Percentiles rank a stretch among this genome's conserved stretches.
Evolutionary conservation across 2,329 filamentous ascomycete species (phyloP).

Genomic region (Triangularia setosa): DNA sequence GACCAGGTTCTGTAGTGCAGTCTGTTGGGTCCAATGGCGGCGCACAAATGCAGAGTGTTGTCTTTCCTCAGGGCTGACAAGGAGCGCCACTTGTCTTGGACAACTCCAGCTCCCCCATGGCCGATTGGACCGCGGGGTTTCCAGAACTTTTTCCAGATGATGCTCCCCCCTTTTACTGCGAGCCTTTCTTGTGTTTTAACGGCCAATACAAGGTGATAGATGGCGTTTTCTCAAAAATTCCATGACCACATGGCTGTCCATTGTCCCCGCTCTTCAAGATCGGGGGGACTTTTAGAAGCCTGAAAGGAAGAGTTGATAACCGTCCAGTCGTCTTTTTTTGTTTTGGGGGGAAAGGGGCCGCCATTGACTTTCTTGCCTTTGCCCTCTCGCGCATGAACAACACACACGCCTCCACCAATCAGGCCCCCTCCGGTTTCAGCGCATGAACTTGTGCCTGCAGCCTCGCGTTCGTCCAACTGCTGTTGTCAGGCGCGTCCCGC

Average conservation of each 20-base stretch:
- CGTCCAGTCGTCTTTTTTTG: not conserved
- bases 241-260: constrained; percentile 4
- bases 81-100: constrained; percentile 16
- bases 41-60: not conserved
- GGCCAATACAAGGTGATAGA: constrained; percentile 3
- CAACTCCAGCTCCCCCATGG: constrained; percentile 6
- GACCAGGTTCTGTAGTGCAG: not conserved
- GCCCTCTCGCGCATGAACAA: constrained; percentile 16
- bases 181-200: not conserved
- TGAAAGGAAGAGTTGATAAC: not conserved
- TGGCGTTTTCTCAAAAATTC: not conserved
- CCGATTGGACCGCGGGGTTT: constrained; percentile 14
- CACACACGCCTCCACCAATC: constrained; percentile 11
- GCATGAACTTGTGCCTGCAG: constrained; percentile 16
- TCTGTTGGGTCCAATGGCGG: not conserved
- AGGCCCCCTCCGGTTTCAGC: constrained; percentile 2
- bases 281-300: not conserved
- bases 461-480: constrained; percentile 10
- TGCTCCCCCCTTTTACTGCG: not conserved
- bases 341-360: no score
- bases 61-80: constrained; percentile 17
- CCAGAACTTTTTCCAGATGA: not conserved
- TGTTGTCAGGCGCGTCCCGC: constrained; percentile 8
- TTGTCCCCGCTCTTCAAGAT: not conserved
- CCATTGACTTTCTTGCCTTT: not conserved